phyloP scores from a whole-genome alignment of 75 land plant species.

The Sequoiadendron giganteum region DNA sequence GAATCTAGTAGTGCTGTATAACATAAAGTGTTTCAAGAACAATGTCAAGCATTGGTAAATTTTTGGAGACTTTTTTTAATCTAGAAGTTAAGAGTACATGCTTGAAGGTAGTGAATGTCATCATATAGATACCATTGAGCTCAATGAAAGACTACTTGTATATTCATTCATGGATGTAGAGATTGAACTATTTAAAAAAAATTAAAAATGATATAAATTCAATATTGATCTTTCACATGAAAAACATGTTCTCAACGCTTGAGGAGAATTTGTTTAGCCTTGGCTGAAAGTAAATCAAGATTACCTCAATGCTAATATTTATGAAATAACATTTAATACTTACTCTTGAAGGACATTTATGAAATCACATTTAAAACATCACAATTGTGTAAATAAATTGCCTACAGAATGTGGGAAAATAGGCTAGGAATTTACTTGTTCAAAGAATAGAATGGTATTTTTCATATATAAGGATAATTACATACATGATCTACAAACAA shows the following conservation, averaged over 20 bases:
- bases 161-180: neutral
- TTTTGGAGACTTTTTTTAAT: neutral
- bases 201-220: too few relatives aligned
- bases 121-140: neutral
- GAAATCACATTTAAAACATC: neutral
- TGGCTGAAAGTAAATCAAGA: neutral
- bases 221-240: too few relatives aligned
- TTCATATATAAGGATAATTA: neutral
- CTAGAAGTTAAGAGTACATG: neutral
- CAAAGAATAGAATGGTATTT: neutral
- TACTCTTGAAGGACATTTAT: neutral
- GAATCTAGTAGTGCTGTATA: too few relatives aligned
- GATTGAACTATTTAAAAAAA: too few relatives aligned
- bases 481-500: neutral
- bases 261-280: slow-evolving; percentile 1
- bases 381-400: neutral
- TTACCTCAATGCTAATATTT: slow-evolving; percentile 1
- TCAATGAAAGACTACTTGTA: neutral
- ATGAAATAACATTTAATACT: neutral
- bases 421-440: neutral
- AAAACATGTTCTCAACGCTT: neutral
- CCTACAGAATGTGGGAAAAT: neutral
- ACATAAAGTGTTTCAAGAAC: neutral
- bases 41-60: neutral
- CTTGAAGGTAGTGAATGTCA: neutral